Conservation (phyloP, 106 monocot genomes). For the Vanilla planifolia region DNA sequence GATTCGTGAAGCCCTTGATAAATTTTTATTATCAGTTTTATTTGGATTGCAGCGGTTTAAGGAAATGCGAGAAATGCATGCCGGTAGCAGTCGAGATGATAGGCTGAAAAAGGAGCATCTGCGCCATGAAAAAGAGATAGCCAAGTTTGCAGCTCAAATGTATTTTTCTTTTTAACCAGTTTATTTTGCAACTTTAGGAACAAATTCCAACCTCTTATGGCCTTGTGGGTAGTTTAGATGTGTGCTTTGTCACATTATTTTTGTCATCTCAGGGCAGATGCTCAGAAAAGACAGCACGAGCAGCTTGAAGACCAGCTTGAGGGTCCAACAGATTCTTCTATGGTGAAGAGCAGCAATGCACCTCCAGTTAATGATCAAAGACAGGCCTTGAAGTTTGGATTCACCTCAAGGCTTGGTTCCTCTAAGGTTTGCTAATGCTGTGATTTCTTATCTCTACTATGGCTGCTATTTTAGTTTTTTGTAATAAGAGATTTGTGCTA, state of each 20-base stretch:
- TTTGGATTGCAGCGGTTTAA: conserved; percentile 69
- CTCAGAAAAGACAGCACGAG: conserved; percentile 40
- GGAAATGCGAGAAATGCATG: conserved; percentile 98
- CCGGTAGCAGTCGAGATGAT: conserved; percentile 86
- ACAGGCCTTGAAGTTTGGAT: conserved; percentile 87
- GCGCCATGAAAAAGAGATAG: conserved; percentile 97
- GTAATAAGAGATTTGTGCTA: too few species aligned
- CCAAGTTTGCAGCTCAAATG: conserved; percentile 92
- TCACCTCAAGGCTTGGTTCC: conserved; percentile 61
- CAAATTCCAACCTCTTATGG: not conserved
- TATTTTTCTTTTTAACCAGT: conserved; percentile 9
- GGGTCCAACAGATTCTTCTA: conserved; percentile 19
- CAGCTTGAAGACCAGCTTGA: conserved; percentile 44
- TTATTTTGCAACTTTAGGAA: not conserved
- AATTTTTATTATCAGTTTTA: not conserved
- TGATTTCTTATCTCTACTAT: not conserved
- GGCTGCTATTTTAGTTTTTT: not conserved
- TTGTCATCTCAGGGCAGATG: conserved; percentile 63
- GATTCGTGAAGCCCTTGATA: too few species aligned
- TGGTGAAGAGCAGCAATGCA: conserved; percentile 12
- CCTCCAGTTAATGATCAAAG: conserved; percentile 49
- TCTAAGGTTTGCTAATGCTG: conserved; percentile 49
- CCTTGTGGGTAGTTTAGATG: not conserved
- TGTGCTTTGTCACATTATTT: not conserved
- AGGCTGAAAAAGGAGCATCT: conserved; percentile 85